Conservation (phyloP, 805 yeast genomes). For the Cyberlindnera nakhonratchasimensis region DNA sequence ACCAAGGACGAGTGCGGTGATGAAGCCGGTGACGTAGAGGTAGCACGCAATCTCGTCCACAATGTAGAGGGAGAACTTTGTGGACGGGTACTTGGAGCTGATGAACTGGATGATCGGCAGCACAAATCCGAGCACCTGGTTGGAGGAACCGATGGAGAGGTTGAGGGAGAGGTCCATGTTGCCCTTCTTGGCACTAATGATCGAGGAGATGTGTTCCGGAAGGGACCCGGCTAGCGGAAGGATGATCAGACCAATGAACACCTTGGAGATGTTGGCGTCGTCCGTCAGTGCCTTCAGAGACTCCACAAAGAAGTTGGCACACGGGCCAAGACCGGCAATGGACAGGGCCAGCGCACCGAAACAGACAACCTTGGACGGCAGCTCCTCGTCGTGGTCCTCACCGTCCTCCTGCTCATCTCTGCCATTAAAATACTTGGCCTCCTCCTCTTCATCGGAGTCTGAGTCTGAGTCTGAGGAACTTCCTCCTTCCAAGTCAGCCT, state of each 20-base stretch:
- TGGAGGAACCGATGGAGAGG: conserved; percentile 21
- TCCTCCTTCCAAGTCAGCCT: conserved; percentile 4
- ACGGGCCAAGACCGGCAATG: conserved; percentile 24
- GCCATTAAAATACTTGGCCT: conserved; percentile 10
- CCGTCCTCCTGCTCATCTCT: too few species aligned
- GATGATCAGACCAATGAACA: conserved; percentile 25
- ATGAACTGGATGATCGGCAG: conserved; percentile 25
- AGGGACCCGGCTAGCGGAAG: conserved; percentile 25
- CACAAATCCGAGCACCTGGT: conserved; percentile 25
- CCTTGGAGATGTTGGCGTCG: conserved; percentile 22
- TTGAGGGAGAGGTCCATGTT: conserved; percentile 23
- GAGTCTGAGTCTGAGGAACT: conserved; percentile 2
- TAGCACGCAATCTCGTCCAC: conserved; percentile 18
- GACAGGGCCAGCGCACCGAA: conserved; percentile 23
- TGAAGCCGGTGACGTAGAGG: conserved; percentile 14
- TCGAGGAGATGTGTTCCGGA: conserved; percentile 25
- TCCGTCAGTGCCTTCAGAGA: conserved; percentile 23
- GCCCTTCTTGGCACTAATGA: conserved; percentile 23
- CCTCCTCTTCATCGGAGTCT: conserved; percentile 7
- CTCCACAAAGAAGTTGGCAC: conserved; percentile 25
- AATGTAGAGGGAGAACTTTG: conserved; percentile 21
- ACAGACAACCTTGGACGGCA: conserved; percentile 20
- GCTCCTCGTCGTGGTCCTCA: conserved; percentile 10
- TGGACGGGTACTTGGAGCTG: conserved; percentile 21
- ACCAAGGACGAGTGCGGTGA: conserved; percentile 11